These are phyloP conservation scores for Chaetomiaceae sp. DNA, from an alignment of 2,329 filamentous ascomycete genomes.

Conservation along the genomic window DNA sequence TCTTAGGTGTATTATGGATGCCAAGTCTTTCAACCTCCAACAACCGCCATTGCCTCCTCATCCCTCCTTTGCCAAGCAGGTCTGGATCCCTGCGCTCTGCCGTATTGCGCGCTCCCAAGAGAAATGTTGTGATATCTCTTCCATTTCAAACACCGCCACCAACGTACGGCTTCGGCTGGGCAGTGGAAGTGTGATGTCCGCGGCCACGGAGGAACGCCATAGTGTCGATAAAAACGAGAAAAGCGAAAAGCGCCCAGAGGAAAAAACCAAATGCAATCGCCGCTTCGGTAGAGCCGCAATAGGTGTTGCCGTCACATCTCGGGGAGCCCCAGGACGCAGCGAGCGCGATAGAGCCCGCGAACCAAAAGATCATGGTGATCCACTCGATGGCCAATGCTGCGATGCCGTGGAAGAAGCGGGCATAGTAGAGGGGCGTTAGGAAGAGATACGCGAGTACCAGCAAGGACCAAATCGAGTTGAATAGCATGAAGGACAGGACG, in stretches of 20 bases:
- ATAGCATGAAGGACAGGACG: conserved; percentile 72
- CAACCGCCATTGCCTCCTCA: background rate
- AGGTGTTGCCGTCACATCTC: conserved; percentile 47
- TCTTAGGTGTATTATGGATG: background rate
- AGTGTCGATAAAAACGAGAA: conserved; percentile 21
- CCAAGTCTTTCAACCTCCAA: background rate
- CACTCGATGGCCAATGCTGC: conserved; percentile 64
- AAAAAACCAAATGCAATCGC: conserved; percentile 58
- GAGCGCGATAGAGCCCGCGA: conserved; percentile 75
- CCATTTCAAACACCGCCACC: background rate
- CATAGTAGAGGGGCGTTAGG: conserved; percentile 60
- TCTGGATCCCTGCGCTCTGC: background rate
- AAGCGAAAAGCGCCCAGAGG: conserved; percentile 22
- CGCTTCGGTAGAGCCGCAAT: conserved; percentile 59
- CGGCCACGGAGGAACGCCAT: conserved; percentile 10
- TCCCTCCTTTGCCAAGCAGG: background rate
- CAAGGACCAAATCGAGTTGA: conserved; percentile 71
- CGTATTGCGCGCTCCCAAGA: background rate
- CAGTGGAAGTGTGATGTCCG: conserved; percentile 2
- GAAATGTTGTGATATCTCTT: background rate
- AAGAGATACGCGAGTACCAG: conserved; percentile 67
- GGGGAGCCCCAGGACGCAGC: conserved; percentile 59
- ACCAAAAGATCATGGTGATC: conserved; percentile 83
- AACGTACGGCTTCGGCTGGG: conserved; percentile 13
- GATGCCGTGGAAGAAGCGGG: conserved; percentile 57